Conservation (phyloP, 306 rosid genomes). For the Vachellia collinsii region DNA sequence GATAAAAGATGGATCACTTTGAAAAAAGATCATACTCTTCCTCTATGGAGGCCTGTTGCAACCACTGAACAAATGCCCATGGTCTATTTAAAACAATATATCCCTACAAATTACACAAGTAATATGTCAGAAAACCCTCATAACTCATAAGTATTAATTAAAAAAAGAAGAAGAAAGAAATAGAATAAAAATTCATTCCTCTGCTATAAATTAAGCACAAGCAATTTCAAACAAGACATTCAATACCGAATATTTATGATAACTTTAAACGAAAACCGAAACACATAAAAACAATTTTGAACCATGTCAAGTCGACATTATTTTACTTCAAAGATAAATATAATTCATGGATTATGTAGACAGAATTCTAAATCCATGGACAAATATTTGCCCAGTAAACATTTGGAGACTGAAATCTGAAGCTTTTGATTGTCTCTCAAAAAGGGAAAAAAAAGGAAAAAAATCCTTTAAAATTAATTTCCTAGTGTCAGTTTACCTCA, state of each 20-base stretch:
- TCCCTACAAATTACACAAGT: conserved; percentile 59
- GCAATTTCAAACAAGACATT: conserved; percentile 13
- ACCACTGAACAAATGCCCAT: conserved; percentile 99
- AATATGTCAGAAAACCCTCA: conserved; percentile 36
- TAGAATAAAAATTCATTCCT: background rate
- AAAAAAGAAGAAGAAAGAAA: background rate
- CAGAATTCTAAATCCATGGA: conserved; percentile 19
- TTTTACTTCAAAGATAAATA: conserved; percentile 4
- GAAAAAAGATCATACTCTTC: conserved; percentile 75
- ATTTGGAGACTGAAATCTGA: background rate
- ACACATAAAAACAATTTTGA: background rate
- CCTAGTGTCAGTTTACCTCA: background rate
- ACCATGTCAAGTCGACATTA: conserved; percentile 12
- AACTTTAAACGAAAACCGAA: background rate
- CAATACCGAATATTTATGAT: background rate
- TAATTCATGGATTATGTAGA: conserved; percentile 12
- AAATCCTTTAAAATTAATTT: conserved; percentile 1
- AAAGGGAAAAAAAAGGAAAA: no score
- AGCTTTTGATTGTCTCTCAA: background rate
- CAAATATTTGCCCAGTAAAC: conserved; percentile 9
- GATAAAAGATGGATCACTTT: conserved; percentile 30
- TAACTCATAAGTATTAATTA: conserved; percentile 16
- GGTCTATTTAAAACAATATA: conserved; percentile 92
- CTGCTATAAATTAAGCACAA: background rate
- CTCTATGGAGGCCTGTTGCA: conserved; percentile 73